Evolutionary conservation across 2,329 filamentous ascomycete genomes (phyloP), one percentile per base, ranked within the genome.

Genomic region (Aureobasidium mangrovei): DNA sequence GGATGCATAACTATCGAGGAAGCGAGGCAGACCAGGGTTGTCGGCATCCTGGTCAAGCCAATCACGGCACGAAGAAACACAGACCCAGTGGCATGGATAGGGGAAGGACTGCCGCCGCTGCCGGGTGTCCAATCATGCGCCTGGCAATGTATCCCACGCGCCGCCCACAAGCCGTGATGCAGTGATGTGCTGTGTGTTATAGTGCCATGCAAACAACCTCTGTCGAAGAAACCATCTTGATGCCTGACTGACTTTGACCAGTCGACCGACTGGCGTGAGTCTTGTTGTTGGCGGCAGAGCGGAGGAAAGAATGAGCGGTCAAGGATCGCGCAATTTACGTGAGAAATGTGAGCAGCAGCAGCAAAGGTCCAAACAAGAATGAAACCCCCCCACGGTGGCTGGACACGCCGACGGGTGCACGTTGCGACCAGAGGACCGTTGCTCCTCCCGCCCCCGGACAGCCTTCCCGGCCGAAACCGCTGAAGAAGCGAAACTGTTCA

Each of bases 291-390:
- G 45, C 45, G 51, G 51, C 32, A 33, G 32, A 10, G 7, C 4
- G 32, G 40, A 31, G 10, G 28, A 1, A 7, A 52, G 32, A 10
- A 45, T 39, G 33, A 39, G 49, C 49, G 49, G 49, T 45, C 49
- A 44, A 53, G 8, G 12, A 28, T 31, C 27, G 3, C 24, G 7
- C 41, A 53, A 45, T 53, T 10, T 45, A 27, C 7, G 7, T 32
- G 41, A 53, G 29, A 53, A 53, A 53, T 53, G 49, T 45, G 24
- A 10, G 12, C 4, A 7, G 24, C 26, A 24, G 2, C 38, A 52
- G 48, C 48, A 52, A 39, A 52, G 48, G 48, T 52, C 48, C 40
- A 43, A 43, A 43, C 8, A 52, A 52, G 39, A 27, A 36, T 52
- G 48, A 52, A 52, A 52, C 39, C 24, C 18, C 32, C 39, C 39